Evolutionary conservation across 371 early-diverging fungal genomes (phyloP), one percentile per base, ranked within the genome.

Genomic region (Coemansia sp.): DNA sequence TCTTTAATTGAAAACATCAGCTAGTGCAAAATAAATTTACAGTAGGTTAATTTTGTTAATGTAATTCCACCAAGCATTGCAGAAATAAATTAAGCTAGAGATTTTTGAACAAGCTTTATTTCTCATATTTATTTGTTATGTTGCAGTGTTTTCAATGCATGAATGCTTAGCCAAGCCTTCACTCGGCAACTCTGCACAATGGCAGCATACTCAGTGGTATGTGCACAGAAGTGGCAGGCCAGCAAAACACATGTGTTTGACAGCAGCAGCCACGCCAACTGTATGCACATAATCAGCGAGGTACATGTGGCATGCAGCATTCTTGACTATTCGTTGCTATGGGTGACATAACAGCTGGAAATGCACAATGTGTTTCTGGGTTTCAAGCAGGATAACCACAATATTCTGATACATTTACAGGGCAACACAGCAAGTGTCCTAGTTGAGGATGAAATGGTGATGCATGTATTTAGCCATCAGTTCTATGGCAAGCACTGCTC

Each of bases 311-410:
- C 59, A 39, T 35, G 40, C 31, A 26, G 12, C 10, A 49, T 70
- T 7, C 68, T 86, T 4, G 64, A 83, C 0, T 85, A 86, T 41
- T 77, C 87, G 16, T 87, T 87, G 3, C 57, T 94, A 26, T 81
- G 89, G 7, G 85, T 94, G 48, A 85, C 85, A 3, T 76, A 93
- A 20, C 90, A 94, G 72, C 57, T 92, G 14, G 94, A 92, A 74
- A 89, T 92, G 90, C 74, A 92, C 81, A 94, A 92, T 69, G 82
- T 90, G 2, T 82, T 90, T 66, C 39, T 79, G 76, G 90, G 92
- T 11, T 93, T 84, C 65, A 94, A 95, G 70, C 93, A 95, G 76
- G 94, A 91, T 31, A 95, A 95, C 82, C 82, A 84, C 59, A 94
- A 95, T 63, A 84, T 88, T 5, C 86, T 95, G 43, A 84, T 87